A percentile compares a stretch with the other conserved stretches of the same genome.
Evolutionary conservation across 306 rosid species (phyloP).

Genomic region (Citrullus amarus): DNA sequence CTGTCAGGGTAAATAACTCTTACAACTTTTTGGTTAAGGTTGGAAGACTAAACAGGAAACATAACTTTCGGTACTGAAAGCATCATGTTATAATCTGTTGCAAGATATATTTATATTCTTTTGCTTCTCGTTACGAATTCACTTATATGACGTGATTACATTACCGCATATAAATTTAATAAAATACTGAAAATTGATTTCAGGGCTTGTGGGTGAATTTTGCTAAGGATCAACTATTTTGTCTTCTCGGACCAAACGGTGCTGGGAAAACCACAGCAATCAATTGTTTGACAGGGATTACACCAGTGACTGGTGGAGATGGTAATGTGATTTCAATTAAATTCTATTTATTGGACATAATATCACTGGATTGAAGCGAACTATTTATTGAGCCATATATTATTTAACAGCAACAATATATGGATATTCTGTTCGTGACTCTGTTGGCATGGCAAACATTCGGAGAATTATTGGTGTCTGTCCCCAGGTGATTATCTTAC

Average conservation of each 20-base stretch:
- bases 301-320: conserved; percentile 78
- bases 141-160: background rate
- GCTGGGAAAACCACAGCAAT: conserved; percentile 93
- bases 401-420: conserved; percentile 52
- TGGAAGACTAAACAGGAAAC: background rate
- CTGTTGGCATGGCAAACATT: conserved; percentile 66
- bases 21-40: background rate
- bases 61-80: background rate
- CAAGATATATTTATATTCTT: background rate
- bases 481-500: conserved; percentile 60
- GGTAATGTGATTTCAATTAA: conserved; percentile 29
- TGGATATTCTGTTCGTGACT: conserved; percentile 58
- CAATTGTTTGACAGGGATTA: conserved; percentile 77
- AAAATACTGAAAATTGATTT: conserved; percentile 13
- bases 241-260: conserved; percentile 91
- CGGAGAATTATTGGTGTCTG: conserved; percentile 74
- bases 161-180: background rate
- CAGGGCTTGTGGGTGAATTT: conserved; percentile 92
- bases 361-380: background rate
- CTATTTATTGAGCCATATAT: conserved; percentile 6
- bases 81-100: background rate
- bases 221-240: conserved; percentile 69
- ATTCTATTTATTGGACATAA: background rate
- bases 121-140: background rate
- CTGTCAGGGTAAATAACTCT: conserved; percentile 52